Base-by-base conservation (phyloP, 805 yeast species). In the Schwanniomyces pseudopolymorphus region DNA sequence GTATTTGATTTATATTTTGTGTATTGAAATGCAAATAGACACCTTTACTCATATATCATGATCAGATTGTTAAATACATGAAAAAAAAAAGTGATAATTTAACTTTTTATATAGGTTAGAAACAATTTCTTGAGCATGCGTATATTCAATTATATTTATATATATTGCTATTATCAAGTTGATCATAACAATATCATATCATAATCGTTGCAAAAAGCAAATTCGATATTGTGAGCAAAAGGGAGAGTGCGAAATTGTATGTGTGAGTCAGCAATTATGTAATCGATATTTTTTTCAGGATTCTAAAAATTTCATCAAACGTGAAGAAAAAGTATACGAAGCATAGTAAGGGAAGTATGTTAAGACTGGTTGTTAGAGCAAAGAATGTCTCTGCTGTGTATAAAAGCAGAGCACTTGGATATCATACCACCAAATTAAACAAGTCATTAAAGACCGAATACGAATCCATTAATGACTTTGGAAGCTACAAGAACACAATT, bases 401-500 rank as follows among this genome's bases (percentile, higher is more conserved):
- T 14, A 16, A 40, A 22, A 22, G 22, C 24, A 26, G 43, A n/a
- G 17, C 20, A 11, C 41, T 37, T 20, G 17, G 22, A n/a, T 64
- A 63, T 49, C 57, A 63, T 36, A 58, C 60, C 11, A 28, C 64
- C 22, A 55, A 51, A 39, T 46, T 53, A 21, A 65, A 65, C 49
- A 46, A 51, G 27, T 48, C 63, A 3, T 58, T 66, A 39, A 61
- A 61, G 45, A 64, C 70, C 20, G 59, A 60, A 40, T 66, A 66
- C 55, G 64, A 63, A 22, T 51, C 60, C 10, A 55, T 66, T 37
- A 59, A 63, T 45, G 70, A 72, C 57, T 72, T 69, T 54, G 72
- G 72, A 28, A 63, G 69, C 36, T 72, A 72, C 60, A 70, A 62
- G 52, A 63, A 69, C 55, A 69, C 63, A 40, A 61, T 68, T 33